Evolutionary conservation across 371 early-diverging fungal genomes (phyloP), one percentile per base, ranked within the genome.

Genomic region (Circinella minor): DNA sequence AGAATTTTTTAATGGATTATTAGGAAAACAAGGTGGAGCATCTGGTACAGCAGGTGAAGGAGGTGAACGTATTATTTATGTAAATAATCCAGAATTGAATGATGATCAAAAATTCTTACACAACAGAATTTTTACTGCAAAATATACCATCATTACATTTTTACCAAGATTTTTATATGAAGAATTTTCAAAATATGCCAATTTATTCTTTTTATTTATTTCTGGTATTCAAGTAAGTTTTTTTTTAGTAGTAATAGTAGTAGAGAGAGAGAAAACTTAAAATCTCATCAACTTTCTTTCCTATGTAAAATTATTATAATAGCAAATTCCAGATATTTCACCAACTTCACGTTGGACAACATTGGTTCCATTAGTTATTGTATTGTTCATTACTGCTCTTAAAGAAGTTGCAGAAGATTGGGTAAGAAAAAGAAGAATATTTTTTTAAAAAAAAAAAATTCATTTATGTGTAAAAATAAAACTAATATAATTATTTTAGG

Each of bases 351-450:
- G 90, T 71, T 94, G 84, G 74, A 97, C 97, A 14, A 99, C 99
- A 3, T 75, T 95, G 37, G 92, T 98, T 20, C 99, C 99, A 5
- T 85, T 99, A 55, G 74, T 84, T 4, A 88, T 97, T 69, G 98
- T 99, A 2, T 79, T 99, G 67, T 77, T 93, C 36, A 95, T 94
- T 39, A 96, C 99, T 2, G 99, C 97, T 34, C 79, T 95, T 48
- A 99, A 99, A 81, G 99, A 99, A 80, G 84, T 95, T 4, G 83
- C 97, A 51, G 99, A 99, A 77, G 99, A 99, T 78, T 83, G 89
- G 77, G 92, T 90, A 87, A 83, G 67, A 55, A 6, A 55, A 27
- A 27, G 57, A 57, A 34, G 57, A n/a, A n/a, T n/a, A n/a, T n/a
- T n/a, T n/a, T n/a, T n/a, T n/a, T n/a, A n/a, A n/a, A n/a, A n/a